Percentiles rank a stretch among this genome's conserved stretches.
Conservation (phyloP, 1,284 basidiomycete species). For the Marasmius tenuissimus region DNA sequence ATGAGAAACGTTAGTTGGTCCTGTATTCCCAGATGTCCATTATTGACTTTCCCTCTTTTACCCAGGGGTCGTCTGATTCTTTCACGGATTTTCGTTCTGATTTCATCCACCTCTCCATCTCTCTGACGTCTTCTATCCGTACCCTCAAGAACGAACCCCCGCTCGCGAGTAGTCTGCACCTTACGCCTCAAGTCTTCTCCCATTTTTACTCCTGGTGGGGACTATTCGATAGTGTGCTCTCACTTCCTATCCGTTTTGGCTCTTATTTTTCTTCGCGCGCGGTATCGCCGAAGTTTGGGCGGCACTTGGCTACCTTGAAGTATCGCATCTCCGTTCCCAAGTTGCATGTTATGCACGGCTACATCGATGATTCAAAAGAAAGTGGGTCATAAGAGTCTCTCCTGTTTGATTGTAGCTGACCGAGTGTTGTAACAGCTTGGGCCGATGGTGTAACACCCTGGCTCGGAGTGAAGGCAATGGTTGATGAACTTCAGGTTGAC, state of each 20-base stretch:
- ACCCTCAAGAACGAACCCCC: constrained; percentile 25
- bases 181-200: constrained; percentile 84
- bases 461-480: constrained; percentile 83
- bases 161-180: constrained; percentile 75
- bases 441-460: constrained; percentile 75
- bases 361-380: constrained; percentile 76
- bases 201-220: constrained; percentile 95
- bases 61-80: constrained; percentile 67
- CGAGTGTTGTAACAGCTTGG: constrained; percentile 55
- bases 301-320: constrained; percentile 90
- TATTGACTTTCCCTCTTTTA: background rate
- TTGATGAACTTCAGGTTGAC: constrained; percentile 85
- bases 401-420: constrained; percentile 9
- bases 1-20: constrained; percentile 48
- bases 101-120: constrained; percentile 92
- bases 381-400: constrained; percentile 30
- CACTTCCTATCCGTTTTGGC: constrained; percentile 88
- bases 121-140: constrained; percentile 66
- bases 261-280: constrained; percentile 74
- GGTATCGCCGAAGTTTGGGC: constrained; percentile 87
- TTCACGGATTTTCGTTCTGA: constrained; percentile 91
- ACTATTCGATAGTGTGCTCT: constrained; percentile 80
- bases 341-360: constrained; percentile 87
- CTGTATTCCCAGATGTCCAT: background rate
- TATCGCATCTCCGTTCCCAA: constrained; percentile 82